phyloP scores from a whole-genome alignment of 495 filamentous ascomycete genomes.

The Poronia punctata region DNA sequence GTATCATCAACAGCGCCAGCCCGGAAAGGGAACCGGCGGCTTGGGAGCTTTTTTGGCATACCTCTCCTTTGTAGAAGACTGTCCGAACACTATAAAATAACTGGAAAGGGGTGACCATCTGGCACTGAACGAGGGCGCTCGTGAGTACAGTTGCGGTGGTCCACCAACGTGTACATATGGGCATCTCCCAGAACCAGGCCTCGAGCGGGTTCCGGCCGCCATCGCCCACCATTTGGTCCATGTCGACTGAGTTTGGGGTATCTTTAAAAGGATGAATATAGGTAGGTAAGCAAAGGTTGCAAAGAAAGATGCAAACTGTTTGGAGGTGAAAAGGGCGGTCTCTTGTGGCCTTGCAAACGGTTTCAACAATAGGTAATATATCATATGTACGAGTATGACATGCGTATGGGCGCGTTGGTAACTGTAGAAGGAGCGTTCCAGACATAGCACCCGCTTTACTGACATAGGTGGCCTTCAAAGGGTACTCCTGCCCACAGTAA shows the following conservation, averaged over 20 bases:
- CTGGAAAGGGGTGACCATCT: slow-evolving; percentile 84
- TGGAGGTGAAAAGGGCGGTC: too few species aligned
- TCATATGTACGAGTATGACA: too few species aligned
- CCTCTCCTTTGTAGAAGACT: slow-evolving; percentile 85
- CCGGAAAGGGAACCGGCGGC: not conserved
- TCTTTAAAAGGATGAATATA: not conserved
- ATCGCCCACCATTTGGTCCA: slow-evolving; percentile 60
- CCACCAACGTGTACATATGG: slow-evolving; percentile 91
- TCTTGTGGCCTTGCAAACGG: too few species aligned
- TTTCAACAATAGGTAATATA: too few species aligned
- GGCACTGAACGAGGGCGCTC: slow-evolving; percentile 87
- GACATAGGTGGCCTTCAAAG: too few species aligned
- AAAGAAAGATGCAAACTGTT: too few species aligned
- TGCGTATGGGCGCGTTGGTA: too few species aligned
- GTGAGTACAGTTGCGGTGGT: slow-evolving; percentile 84
- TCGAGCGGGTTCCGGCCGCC: slow-evolving; percentile 77
- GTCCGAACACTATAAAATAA: slow-evolving; percentile 93
- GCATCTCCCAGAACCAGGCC: slow-evolving; percentile 98
- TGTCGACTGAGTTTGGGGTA: slow-evolving; percentile 19
- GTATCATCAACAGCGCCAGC: not conserved
- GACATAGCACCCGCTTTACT: too few species aligned
- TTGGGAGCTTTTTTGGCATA: slow-evolving; percentile 28
- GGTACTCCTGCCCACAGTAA: too few species aligned
- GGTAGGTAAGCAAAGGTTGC: not conserved
- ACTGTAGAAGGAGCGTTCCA: too few species aligned